Conservation (phyloP, 2,329 filamentous ascomycete species). For the Fusarium gaditjirri region DNA sequence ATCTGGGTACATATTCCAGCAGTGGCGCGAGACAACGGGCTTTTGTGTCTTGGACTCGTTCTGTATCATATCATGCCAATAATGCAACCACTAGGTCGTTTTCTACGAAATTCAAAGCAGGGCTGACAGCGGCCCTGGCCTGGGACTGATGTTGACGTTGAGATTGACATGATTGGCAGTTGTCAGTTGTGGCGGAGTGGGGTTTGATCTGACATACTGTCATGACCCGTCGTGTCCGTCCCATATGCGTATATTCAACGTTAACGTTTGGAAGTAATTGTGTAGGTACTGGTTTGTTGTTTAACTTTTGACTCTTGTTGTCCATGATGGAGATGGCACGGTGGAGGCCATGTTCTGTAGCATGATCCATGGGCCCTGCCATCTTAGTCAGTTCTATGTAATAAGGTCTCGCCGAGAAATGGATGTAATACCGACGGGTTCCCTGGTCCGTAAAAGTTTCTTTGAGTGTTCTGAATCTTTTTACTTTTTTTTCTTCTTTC, state of each 20-base stretch:
- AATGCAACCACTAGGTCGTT: slow-evolving; percentile 18
- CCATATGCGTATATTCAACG: background rate
- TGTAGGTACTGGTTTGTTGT: background rate
- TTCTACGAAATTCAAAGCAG: slow-evolving; percentile 4
- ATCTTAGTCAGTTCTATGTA: slow-evolving; percentile 31
- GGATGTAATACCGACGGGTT: slow-evolving; percentile 6
- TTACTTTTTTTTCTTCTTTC: background rate
- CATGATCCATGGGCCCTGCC: slow-evolving; percentile 25
- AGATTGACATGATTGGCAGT: slow-evolving; percentile 23
- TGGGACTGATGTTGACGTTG: background rate
- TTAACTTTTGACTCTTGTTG: background rate
- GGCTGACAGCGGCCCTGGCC: background rate
- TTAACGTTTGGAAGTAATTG: slow-evolving; percentile 18
- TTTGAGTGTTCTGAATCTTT: background rate
- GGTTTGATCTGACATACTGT: slow-evolving; percentile 14
- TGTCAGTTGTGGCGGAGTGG: slow-evolving; percentile 41
- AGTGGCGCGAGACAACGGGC: slow-evolving; percentile 28
- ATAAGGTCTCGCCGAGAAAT: slow-evolving; percentile 28
- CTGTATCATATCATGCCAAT: slow-evolving; percentile 22
- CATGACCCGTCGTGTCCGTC: slow-evolving; percentile 10
- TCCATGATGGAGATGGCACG: slow-evolving; percentile 4
- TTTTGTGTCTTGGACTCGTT: slow-evolving; percentile 20
- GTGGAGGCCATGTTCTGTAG: slow-evolving; percentile 25
- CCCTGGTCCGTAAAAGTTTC: background rate
- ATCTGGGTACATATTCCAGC: slow-evolving; percentile 18